Percentiles rank a stretch among this genome's conserved stretches.
phyloP scores from a whole-genome alignment of 192 early-diverging fungal species.

The Phlyctochytrium bullatum region DNA sequence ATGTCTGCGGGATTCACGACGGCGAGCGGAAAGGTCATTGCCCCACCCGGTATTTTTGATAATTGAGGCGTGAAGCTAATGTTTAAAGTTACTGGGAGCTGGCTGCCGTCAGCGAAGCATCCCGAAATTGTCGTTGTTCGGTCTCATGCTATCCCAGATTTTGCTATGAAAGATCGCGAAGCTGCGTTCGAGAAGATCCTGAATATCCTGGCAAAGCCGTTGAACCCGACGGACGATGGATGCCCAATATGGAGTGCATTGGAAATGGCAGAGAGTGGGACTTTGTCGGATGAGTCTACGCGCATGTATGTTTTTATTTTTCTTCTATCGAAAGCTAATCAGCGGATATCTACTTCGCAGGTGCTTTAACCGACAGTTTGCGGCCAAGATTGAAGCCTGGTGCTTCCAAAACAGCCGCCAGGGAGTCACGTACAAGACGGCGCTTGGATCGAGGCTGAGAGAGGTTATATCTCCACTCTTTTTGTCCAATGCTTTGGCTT shows the following conservation, averaged over 20 bases:
- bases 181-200: slow-evolving; percentile 16
- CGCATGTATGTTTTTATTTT: slow-evolving; percentile 1
- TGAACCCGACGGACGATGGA: too few relatives aligned
- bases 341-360: background rate
- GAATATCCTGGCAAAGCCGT: background rate
- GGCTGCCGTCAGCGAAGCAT: slow-evolving; percentile 8
- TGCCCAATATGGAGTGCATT: too few relatives aligned
- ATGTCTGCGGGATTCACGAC: slow-evolving; percentile 20
- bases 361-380: slow-evolving; percentile 2
- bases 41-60: background rate
- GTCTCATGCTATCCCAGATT: slow-evolving; percentile 10
- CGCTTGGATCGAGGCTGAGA: slow-evolving; percentile 13
- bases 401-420: slow-evolving; percentile 12
- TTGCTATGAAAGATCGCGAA: slow-evolving; percentile 15
- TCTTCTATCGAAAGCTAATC: background rate
- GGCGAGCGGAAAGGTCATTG: slow-evolving; percentile 18
- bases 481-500: too few relatives aligned
- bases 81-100: slow-evolving; percentile 5
- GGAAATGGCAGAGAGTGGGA: too few relatives aligned
- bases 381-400: slow-evolving; percentile 12
- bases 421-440: slow-evolving; percentile 13
- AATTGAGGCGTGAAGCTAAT: background rate
- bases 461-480: too few relatives aligned
- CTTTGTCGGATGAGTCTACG: too few relatives aligned
- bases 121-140: slow-evolving; percentile 9